Evolutionary conservation across 768 basidiomycete species (phyloP), one percentile per base, ranked within the genome.

Genomic region (Leccinum uliginosum): DNA sequence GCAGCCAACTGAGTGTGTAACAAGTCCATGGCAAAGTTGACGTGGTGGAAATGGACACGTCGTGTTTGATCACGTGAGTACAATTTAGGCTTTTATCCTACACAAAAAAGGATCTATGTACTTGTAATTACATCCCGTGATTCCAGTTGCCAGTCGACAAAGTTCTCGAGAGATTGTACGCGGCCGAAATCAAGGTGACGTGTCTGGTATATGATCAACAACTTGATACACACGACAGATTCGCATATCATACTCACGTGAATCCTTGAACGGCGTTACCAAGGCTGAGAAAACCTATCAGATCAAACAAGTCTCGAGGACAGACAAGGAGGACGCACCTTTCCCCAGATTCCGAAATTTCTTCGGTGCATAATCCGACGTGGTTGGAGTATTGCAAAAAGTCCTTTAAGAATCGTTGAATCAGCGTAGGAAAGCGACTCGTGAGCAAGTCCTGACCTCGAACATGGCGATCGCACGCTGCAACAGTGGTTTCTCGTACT

Each of bases 241-340:
- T 38, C 14, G 43, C 38, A 15, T 21, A 19, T 27, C 24, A 30
- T 12, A 80, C 88, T 62, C 71, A 89, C 87, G 91, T 93, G 72
- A 93, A 93, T 32, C 90, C 91, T 72, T 93, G 91, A 19, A 93
- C 91, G 2, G 91, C 87, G 60, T 93, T 93, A 6, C 91, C 91
- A 40, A 93, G 79, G 14, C 90, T 91, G 51, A 6, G 15, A 50
- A 48, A 47, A 19, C 46, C 17, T 38, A 46, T 60, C 29, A 54
- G 55, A 32, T 45, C n/a, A 30, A 47, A 7, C n/a, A 29, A 40
- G 24, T 26, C 2, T 30, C 10, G 1, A 3, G 21, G 5, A 11
- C 2, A 55, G 48, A 44, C 17, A n/a, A n/a, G 29, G 26, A 26
- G 21, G 5, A 74, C 82, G 54, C 61, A 89, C 86, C 83, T 88